Conservation (phyloP, 257 asterid genomes). For the Schizonepeta tenuifolia region DNA sequence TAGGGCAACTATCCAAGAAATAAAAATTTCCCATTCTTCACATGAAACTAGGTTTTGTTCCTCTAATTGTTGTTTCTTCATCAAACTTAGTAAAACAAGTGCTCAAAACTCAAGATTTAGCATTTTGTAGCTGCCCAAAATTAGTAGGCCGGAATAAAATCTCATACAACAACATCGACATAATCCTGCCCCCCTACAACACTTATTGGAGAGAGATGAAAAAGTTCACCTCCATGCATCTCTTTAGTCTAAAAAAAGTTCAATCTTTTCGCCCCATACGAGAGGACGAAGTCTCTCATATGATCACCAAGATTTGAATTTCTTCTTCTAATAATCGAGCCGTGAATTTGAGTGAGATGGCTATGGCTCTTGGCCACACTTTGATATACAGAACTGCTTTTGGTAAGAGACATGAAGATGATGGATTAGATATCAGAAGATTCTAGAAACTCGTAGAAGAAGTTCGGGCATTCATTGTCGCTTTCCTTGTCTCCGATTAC, state of each 20-base stretch:
- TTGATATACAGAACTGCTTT: neutral
- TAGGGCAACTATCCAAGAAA: neutral
- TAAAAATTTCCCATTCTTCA: neutral
- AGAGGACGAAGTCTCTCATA: constrained; percentile 18
- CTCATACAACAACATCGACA: neutral
- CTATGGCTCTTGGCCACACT: neutral
- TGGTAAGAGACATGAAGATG: neutral
- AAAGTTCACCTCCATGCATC: neutral
- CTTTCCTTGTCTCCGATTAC: constrained; percentile 27
- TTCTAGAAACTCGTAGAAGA: neutral
- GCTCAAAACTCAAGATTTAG: neutral
- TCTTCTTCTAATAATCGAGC: neutral
- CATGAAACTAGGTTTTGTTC: neutral
- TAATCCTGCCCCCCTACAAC: neutral
- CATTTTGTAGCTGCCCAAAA: neutral
- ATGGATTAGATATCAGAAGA: neutral
- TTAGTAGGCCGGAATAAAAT: neutral
- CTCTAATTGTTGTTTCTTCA: neutral
- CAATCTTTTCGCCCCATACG: neutral
- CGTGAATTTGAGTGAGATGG: neutral
- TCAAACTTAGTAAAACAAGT: neutral
- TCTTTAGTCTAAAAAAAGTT: neutral
- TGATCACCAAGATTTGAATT: neutral
- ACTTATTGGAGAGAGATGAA: constrained; percentile 19
- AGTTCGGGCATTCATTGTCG: neutral